Base-by-base conservation (phyloP, 2,329 filamentous ascomycete species). In the Venturia carpophila region DNA sequence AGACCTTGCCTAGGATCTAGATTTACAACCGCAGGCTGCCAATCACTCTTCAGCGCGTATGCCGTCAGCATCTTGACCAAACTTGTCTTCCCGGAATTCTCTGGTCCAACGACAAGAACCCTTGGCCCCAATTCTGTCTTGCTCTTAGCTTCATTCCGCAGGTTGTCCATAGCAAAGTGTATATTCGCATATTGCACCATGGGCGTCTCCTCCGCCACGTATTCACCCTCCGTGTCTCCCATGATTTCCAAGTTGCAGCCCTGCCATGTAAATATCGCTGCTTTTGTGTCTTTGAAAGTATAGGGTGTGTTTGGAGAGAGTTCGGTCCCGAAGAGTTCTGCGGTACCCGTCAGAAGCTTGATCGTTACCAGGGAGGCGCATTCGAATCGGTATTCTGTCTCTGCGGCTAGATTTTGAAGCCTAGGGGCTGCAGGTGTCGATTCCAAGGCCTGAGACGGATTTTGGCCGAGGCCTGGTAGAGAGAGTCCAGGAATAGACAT, bases 321-420 rank as follows among this genome's bases (percentile, higher is more conserved):
- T 78, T 99, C 94, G 65, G 93, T 92, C 73, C 94, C 94, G 74
- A 97, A 96, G 72, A 96, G 86, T 76, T 99, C 94, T 61, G 93
- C 94, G 1, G 88, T 91, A 67, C 94, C 94, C 42, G 65, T 52
- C 65, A 91, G 78, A 34, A 97, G 81, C 79, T 92, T 77, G 69
- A 82, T 71, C 15, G 71, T 71, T 42, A 77, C 69, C 21, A 70
- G 70, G 37, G 70, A 71, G 64, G 70, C 65, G 65, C 75, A 74
- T 69, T 77, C 76, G 70, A 77, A 77, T 68, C 76, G 76, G 68
- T 73, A 77, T 73, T 82, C 80, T 45, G 78, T 77, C 68, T 77
- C 75, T n/a, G 79, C 71, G 11, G 73, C 68, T 21, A 82, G 76
- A 4, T 75, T 73, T 69, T 80, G 76, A 41, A 61, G n/a, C 17